phyloP scores from a whole-genome alignment of 257 asterid genomes.

The Lithospermum erythrorhizon region DNA sequence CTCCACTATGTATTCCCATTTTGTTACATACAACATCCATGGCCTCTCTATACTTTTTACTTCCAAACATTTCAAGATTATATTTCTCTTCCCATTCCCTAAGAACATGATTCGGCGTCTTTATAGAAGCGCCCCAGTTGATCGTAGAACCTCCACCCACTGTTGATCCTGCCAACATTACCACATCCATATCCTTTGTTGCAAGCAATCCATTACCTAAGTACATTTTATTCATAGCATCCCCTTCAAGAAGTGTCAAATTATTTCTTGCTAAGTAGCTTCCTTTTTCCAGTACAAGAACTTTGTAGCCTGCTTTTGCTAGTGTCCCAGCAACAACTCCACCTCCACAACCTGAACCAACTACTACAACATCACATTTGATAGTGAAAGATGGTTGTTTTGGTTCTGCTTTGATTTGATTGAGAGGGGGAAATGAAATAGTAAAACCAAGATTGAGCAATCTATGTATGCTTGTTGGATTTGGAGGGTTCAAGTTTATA shows the following conservation, averaged over 20 bases:
- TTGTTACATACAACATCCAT: conserved; percentile 52
- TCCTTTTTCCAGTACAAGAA: conserved; percentile 72
- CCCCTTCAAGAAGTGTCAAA: conserved; percentile 61
- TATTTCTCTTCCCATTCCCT: conserved; percentile 55
- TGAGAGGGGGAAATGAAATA: conserved; percentile 14
- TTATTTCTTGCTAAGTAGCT: conserved; percentile 36
- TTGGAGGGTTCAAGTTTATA: conserved; percentile 26
- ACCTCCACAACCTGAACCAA: conserved; percentile 94
- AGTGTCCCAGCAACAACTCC: conserved; percentile 79
- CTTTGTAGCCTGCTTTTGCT: conserved; percentile 72
- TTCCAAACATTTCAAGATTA: conserved; percentile 35
- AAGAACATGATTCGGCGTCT: conserved; percentile 54
- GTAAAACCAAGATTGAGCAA: conserved; percentile 37
- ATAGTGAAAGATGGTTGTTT: conserved; percentile 25
- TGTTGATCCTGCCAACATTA: conserved; percentile 72
- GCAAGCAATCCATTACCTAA: conserved; percentile 44
- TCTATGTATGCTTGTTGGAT: conserved; percentile 12
- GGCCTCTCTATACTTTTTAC: conserved; percentile 34
- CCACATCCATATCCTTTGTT: conserved; percentile 34
- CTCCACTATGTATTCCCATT: conserved; percentile 61
- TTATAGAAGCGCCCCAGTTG: conserved; percentile 79
- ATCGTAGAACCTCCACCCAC: conserved; percentile 85
- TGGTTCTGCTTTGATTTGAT: conserved; percentile 4
- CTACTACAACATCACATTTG: conserved; percentile 64
- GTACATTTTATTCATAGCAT: conserved; percentile 71